phyloP scores from a whole-genome alignment of 352 stramenopile species.

The Peronospora destructor region DNA sequence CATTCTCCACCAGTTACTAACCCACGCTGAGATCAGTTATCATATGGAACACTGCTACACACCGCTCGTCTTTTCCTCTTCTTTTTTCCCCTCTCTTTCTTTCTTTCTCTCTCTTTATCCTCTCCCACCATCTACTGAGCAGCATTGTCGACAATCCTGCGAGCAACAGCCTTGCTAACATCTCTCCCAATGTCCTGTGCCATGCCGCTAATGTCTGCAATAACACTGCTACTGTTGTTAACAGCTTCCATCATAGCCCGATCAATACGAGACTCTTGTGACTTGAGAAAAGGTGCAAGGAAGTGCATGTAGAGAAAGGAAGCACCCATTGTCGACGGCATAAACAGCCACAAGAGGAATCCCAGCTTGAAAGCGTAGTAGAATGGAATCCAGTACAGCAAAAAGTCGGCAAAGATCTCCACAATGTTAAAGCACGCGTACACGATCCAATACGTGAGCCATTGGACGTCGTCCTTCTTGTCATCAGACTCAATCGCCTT shows the following conservation, averaged over 20 bases:
- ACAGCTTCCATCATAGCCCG: slow-evolving; percentile 80
- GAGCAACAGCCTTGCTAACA: slow-evolving; percentile 64
- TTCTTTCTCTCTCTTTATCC: neutral
- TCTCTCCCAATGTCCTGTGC: slow-evolving; percentile 71
- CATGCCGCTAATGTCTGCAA: slow-evolving; percentile 71
- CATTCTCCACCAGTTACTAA: too few species aligned
- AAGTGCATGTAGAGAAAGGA: slow-evolving; percentile 95
- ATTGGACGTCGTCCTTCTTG: slow-evolving; percentile 84
- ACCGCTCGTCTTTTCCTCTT: slow-evolving; percentile 1
- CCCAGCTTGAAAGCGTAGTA: slow-evolving; percentile 98
- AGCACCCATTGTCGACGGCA: slow-evolving; percentile 92
- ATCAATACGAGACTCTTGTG: slow-evolving; percentile 77
- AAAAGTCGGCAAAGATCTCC: slow-evolving; percentile 93
- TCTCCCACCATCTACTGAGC: slow-evolving; percentile 17
- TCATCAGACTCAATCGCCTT: slow-evolving; percentile 72
- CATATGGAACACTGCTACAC: neutral
- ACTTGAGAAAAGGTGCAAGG: slow-evolving; percentile 82
- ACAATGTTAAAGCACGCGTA: slow-evolving; percentile 96
- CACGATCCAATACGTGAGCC: slow-evolving; percentile 97
- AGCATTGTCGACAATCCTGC: slow-evolving; percentile 64
- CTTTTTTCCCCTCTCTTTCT: neutral
- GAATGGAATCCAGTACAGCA: slow-evolving; percentile 97
- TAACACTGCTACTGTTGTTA: slow-evolving; percentile 62
- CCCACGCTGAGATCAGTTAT: neutral
- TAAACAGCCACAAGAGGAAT: slow-evolving; percentile 96